A percentile compares a stretch with the other conserved stretches of the same genome.
These are phyloP conservation scores for Mycena galericulata DNA, from an alignment of 768 basidiomycete species.

Conservation along the genomic window DNA sequence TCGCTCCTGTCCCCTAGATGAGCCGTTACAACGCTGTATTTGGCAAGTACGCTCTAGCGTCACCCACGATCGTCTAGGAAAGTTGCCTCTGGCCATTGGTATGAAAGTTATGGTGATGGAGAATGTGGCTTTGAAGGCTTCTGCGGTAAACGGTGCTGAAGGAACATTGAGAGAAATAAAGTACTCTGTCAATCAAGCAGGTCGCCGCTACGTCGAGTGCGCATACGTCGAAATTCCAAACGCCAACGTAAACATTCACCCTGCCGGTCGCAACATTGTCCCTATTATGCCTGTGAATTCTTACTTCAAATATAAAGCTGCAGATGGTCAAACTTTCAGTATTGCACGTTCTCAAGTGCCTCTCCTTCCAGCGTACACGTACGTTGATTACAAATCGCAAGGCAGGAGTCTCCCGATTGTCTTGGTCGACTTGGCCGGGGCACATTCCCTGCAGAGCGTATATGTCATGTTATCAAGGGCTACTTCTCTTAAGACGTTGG, in stretches of 20 bases:
- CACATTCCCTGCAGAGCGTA: neutral
- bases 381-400: conserved; percentile 13
- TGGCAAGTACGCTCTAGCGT: neutral
- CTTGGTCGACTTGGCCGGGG: neutral
- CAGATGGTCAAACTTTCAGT: neutral
- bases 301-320: too few relatives aligned
- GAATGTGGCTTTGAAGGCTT: too few relatives aligned
- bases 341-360: neutral
- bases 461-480: conserved; percentile 24
- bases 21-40: neutral
- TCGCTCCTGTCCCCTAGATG: neutral
- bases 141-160: too few relatives aligned
- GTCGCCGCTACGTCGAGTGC: conserved; percentile 1
- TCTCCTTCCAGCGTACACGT: conserved; percentile 4
- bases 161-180: too few relatives aligned
- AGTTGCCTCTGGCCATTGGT: conserved; percentile 8
- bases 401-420: neutral
- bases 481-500: too few relatives aligned
- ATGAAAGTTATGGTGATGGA: too few relatives aligned
- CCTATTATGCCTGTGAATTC: too few relatives aligned
- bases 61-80: neutral
- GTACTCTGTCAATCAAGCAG: neutral
- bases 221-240: neutral
- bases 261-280: too few relatives aligned
- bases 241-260: too few relatives aligned